Base-by-base conservation (phyloP, 2,329 filamentous ascomycete species). In the Paraphaeosphaeria sporulosa region DNA sequence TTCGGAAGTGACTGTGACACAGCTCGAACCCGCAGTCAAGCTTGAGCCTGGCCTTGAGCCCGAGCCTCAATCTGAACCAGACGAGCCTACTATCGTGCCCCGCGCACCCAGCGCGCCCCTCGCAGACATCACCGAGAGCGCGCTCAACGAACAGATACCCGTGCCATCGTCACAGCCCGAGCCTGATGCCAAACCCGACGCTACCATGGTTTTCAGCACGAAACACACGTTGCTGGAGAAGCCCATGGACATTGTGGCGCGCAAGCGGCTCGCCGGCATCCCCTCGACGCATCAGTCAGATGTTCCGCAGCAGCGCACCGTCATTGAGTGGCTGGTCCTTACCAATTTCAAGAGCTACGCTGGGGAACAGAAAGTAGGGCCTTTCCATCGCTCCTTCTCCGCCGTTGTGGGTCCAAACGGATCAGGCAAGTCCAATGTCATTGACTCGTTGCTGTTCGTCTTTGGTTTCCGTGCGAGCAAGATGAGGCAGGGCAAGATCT, bases 271-370 rank as follows among this genome's bases (percentile, higher is more conserved):
- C 36, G 84, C 87, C 1, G 83, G 78, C 2, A 77, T 88, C 27
- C 80, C 84, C 6, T 85, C 86, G 0, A 80, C 88, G n/a, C 87
- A 92, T 46, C 91, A 96, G 75, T 88, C 92, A 27, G 87, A 86
- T 0, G 89, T 86, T 0, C 91, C 93, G 1, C 96, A 94, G 76
- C 84, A 93, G 55, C 90, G 95, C 55, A 94, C 95, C 65, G 94
- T 98, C 56, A 94, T 99, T 66, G 95, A 92, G 19, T 93, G 97
- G 75, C 84, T 99, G 51, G 89, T 96, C 61, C 85, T 99, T 68
- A 96, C 88, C 66, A 99, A 99, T 79, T 99, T 99, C 87, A 99
- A 99, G 82, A 98, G 94, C 81, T 99, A 99, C 76, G 95, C 95
- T 17, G 95, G 95, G 4, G 85, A 91, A 63, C 95, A 99, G 77